Percentiles rank a stretch among this genome's conserved stretches.
These are phyloP conservation scores for Zygnema circumcarinatum DNA, from an alignment of 139 green algal genomes.

Conservation along the genomic window DNA sequence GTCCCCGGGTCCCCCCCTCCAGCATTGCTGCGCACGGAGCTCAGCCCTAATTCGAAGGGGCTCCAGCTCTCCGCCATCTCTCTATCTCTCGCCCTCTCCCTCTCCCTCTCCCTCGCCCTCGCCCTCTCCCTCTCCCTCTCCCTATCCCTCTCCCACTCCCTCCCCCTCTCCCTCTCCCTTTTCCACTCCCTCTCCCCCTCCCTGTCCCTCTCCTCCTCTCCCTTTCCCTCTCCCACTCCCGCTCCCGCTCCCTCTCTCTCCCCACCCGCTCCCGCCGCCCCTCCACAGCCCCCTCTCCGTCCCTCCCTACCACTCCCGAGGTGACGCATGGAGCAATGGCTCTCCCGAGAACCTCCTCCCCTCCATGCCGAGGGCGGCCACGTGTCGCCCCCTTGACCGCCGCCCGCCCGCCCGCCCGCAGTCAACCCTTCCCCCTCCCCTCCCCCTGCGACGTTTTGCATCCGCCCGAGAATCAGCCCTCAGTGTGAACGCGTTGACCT, in stretches of 20 bases:
- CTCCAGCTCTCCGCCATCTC: not conserved
- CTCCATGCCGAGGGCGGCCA: too few relatives aligned
- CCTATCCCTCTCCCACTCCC: constrained; percentile 49
- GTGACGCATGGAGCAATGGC: too few relatives aligned
- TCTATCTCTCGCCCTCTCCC: constrained; percentile 41
- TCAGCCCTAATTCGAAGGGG: not conserved
- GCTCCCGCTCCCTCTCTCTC: constrained; percentile 44
- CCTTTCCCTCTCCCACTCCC: constrained; percentile 67
- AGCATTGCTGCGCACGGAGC: not conserved
- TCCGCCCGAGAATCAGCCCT: too few relatives aligned
- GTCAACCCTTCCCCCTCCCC: too few relatives aligned
- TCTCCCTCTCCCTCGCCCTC: constrained; percentile 49
- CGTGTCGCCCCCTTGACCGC: too few relatives aligned
- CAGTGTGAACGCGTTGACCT: too few relatives aligned
- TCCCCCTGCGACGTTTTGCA: too few relatives aligned
- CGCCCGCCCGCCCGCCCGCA: too few relatives aligned
- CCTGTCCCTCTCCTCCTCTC: constrained; percentile 37
- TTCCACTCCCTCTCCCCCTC: constrained; percentile 75
- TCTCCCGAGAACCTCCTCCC: too few relatives aligned
- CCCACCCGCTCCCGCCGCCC: constrained; percentile 35
- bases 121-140: constrained; percentile 22
- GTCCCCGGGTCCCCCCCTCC: not conserved
- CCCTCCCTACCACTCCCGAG: constrained; percentile 29
- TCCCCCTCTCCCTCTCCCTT: constrained; percentile 24
- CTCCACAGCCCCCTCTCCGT: constrained; percentile 48